Percentiles rank a stretch among this genome's conserved stretches.
phyloP scores from a whole-genome alignment of 495 filamentous ascomycete species.

The Barbatosphaeria neglecta region DNA sequence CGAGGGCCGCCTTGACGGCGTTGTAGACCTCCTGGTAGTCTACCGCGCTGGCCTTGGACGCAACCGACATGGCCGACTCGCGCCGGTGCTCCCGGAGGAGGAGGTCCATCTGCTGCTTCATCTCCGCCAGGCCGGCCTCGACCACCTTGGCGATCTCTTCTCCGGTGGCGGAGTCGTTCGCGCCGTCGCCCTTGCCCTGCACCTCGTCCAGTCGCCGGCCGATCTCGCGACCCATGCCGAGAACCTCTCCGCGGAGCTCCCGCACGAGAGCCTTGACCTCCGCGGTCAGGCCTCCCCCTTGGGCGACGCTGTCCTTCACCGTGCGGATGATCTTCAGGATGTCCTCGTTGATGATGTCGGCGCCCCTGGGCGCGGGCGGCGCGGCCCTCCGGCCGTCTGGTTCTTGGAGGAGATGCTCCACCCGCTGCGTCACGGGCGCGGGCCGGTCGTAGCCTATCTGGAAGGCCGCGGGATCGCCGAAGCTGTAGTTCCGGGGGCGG shows the following conservation, averaged over 20 bases:
- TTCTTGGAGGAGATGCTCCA: constrained; percentile 20
- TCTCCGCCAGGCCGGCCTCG: constrained; percentile 62
- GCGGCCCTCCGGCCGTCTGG: constrained; percentile 21
- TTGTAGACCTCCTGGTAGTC: constrained; percentile 73
- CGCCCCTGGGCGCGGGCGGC: constrained; percentile 14
- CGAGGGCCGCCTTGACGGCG: constrained; percentile 64
- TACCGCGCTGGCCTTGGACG: constrained; percentile 25
- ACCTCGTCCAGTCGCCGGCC: constrained; percentile 69
- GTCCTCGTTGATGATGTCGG: constrained; percentile 51
- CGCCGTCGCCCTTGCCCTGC: constrained; percentile 34
- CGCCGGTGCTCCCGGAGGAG: constrained; percentile 64
- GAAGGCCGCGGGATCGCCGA: constrained; percentile 30
- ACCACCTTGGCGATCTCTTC: constrained; percentile 70
- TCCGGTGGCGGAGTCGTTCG: constrained; percentile 40
- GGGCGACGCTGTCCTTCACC: constrained; percentile 77
- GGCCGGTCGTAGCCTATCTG: constrained; percentile 31
- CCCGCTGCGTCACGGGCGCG: constrained; percentile 27
- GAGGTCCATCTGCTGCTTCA: constrained; percentile 68
- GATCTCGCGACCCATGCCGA: constrained; percentile 84
- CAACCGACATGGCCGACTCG: constrained; percentile 40
- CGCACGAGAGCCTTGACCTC: constrained; percentile 83
- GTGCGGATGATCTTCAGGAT: constrained; percentile 64
- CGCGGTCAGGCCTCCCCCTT: constrained; percentile 73
- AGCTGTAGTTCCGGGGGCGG: constrained; percentile 31
- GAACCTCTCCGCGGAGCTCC: constrained; percentile 81